A percentile compares a stretch with the other conserved stretches of the same genome.
Conservation (phyloP, 768 basidiomycete species). For the Auriscalpium vulgare region DNA sequence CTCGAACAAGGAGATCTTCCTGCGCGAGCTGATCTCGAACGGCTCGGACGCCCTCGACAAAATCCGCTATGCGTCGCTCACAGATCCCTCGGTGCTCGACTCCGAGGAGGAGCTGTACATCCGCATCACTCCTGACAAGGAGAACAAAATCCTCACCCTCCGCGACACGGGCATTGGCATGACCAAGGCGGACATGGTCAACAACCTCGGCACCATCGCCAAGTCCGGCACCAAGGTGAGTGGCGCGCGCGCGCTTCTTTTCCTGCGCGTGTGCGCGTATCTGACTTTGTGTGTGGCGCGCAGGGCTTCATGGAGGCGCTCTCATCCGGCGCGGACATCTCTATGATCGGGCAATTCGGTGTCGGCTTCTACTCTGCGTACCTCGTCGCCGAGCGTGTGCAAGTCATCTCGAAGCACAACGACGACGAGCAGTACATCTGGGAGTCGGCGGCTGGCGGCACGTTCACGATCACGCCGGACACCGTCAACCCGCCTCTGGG, state of each 20-base stretch:
- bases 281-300: background rate
- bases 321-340: slow-evolving; percentile 79
- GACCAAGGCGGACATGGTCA: slow-evolving; percentile 99
- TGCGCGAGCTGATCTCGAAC: slow-evolving; percentile 97
- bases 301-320: slow-evolving; percentile 99
- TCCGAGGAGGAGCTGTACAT: slow-evolving; percentile 89
- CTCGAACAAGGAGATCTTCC: slow-evolving; percentile 99
- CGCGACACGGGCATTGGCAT: slow-evolving; percentile 97
- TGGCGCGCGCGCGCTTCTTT: slow-evolving; percentile 3
- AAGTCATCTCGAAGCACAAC: slow-evolving; percentile 99
- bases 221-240: slow-evolving; percentile 87
- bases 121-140: slow-evolving; percentile 92
- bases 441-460: slow-evolving; percentile 99
- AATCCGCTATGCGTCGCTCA: slow-evolving; percentile 94
- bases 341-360: slow-evolving; percentile 99
- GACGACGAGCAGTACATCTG: slow-evolving; percentile 99
- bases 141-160: slow-evolving; percentile 83
- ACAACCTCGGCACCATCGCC: slow-evolving; percentile 95
- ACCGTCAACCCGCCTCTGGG: slow-evolving; percentile 83
- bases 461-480: slow-evolving; percentile 97
- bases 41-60: slow-evolving; percentile 99
- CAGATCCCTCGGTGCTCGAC: slow-evolving; percentile 86
- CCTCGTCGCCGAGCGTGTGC: slow-evolving; percentile 97
- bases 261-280: background rate
- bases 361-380: slow-evolving; percentile 99